Base-by-base conservation (phyloP, 805 yeast species). In the Ogataea methanolica region DNA sequence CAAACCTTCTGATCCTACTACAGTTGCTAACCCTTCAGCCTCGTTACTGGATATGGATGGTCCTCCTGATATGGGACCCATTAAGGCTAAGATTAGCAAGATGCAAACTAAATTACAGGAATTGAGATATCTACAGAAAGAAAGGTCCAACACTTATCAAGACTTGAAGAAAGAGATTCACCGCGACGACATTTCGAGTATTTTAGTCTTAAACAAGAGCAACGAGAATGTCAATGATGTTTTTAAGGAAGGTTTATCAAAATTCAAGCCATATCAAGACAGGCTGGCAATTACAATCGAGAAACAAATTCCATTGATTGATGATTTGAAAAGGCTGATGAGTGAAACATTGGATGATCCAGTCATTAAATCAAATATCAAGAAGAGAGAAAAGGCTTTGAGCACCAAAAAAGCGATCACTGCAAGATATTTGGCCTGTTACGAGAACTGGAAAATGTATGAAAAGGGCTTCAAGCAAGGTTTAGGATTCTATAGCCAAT, bases 101-200 rank as follows among this genome's bases (percentile, higher is more conserved):
- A 70, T 88, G 3, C 87, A 83, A 47, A 72, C 76, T n/a, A 63
- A 74, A 16, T 68, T 85, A 40, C 79, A 78, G 42, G 83, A 82
- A 47, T 72, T 92, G 58, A 78, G 78, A 48, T 72, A 78, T 39
- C 61, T 89, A 48, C 81, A 81, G 56, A 70, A 76, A 33, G 94
- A 87, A 61, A 79, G 95, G 41, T 63, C 70, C 6, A 72, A 79
- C 36, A 73, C 84, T 2, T 70, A 87, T 34, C 73, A 73, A 2
- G 88, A 82, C 43, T 72, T 92, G 58, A 89, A 89, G 59, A 74
- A 71, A 6, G 77, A 78, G 42, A 82, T 87, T 33, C 94, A 83
- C 57, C 73, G 75, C 14, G 98, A 92, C 66, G 97, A 92, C 61
- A 88, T 90, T 43, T 84, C 96, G 0, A 82, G 84, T 45, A 71